Evolutionary conservation across 2,329 filamentous ascomycete species (phyloP), one percentile per base, ranked within the genome.

Genomic region (Xylariaceae sp.): DNA sequence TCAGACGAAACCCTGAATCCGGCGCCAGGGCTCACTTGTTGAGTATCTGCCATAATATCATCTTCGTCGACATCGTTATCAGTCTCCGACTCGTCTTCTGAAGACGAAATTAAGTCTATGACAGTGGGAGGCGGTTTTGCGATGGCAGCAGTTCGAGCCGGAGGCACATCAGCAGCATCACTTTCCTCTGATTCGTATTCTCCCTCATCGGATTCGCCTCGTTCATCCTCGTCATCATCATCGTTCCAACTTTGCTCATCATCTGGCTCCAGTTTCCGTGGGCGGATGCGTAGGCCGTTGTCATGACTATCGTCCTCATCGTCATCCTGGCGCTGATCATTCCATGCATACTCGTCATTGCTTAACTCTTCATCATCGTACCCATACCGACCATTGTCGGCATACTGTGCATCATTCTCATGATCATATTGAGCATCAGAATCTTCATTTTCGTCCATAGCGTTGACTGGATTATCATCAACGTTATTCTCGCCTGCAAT

Each of bases 281-380:
- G 34, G 37, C 61, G 68, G 23, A 65, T 55, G 51, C 60, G 56
- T 15, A 70, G 56, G 52, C 71, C 70, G 17, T 71, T 67, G 35
- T 72, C 70, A 50, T 69, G 64, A 47, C 66, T 70, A 53, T 70
- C 71, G 17, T 72, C 71, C 37, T 72, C 70, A 44, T 73, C 71
- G 41, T 72, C 70, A 51, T 67, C 66, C 47, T 69, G 69, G 2
- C 64, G 64, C 17, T 63, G 58, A 47, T 73, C 72, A 55, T 68
- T 70, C 23, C 68, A 64, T 9, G 67, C 69, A 52, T 73, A 69
- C 53, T 73, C 72, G 39, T 73, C 70, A 9, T 66, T 69, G n/a
- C 71, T 70, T 39, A 71, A 70, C 53, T 72, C 71, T 6, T 70
- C 65, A 10, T 59, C 62, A 23, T 72, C 69, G 34, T 72, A 71